Conservation (phyloP, 129 eudicot genomes). For the Saussurea involucrata region DNA sequence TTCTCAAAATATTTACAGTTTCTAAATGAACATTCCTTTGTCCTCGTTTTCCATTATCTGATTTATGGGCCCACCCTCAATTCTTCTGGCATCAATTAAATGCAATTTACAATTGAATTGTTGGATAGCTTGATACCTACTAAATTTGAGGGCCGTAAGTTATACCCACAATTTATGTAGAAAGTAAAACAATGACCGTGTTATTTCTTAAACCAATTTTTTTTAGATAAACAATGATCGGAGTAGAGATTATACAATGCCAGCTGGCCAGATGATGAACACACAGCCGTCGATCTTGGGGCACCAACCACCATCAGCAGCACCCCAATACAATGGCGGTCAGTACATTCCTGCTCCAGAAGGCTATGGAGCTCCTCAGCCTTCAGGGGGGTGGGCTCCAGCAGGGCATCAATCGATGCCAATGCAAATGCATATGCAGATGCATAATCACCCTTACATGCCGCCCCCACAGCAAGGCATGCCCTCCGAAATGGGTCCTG, state of each 20-base stretch:
- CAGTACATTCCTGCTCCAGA: conserved; percentile 64
- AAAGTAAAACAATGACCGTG: background rate
- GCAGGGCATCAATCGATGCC: conserved; percentile 42
- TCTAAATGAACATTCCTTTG: background rate
- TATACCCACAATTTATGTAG: background rate
- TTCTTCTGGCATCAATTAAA: too few relatives aligned
- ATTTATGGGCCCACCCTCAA: background rate
- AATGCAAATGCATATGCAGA: conserved; percentile 14
- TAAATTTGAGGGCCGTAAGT: background rate
- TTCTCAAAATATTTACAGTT: background rate
- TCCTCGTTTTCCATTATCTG: background rate
- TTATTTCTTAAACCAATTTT: conserved; percentile 3
- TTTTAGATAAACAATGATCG: conserved; percentile 86
- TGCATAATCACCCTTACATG: conserved; percentile 69
- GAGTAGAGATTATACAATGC: conserved; percentile 87
- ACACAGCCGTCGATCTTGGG: conserved; percentile 78
- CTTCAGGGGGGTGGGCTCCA: conserved; percentile 64
- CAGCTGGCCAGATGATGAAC: conserved; percentile 44
- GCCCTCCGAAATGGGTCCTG: conserved; percentile 49
- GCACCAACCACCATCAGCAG: conserved; percentile 65
- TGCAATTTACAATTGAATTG: too few relatives aligned
- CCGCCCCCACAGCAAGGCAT: conserved; percentile 35
- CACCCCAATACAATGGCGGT: conserved; percentile 34
- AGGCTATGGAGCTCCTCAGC: conserved; percentile 43
- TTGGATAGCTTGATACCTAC: background rate